Conservation (phyloP, 2,329 filamentous ascomycete genomes). For the Nothophoma quercina region DNA sequence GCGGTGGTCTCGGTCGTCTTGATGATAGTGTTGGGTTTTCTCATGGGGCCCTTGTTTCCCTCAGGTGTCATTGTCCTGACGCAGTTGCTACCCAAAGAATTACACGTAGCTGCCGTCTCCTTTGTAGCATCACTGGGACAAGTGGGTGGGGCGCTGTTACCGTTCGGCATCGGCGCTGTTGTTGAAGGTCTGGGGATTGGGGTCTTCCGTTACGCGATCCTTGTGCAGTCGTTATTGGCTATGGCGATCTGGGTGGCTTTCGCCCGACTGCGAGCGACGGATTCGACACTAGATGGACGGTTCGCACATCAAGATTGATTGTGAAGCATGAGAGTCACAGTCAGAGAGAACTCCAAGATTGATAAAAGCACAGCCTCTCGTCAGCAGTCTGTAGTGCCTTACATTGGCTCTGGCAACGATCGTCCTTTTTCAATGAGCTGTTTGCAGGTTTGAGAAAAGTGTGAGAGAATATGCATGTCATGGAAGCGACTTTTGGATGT, state of each 20-base stretch:
- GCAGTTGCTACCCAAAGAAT: constrained; percentile 46
- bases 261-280: constrained; percentile 9
- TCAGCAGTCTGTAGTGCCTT: too few relatives aligned
- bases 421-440: too few relatives aligned
- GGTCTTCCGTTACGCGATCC: constrained; percentile 46
- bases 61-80: constrained; percentile 52
- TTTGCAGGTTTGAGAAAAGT: too few relatives aligned
- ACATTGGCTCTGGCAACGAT: too few relatives aligned
- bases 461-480: too few relatives aligned
- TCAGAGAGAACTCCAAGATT: too few relatives aligned
- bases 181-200: constrained; percentile 50
- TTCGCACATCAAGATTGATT: too few relatives aligned
- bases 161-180: constrained; percentile 54
- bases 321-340: too few relatives aligned
- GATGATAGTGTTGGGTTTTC: constrained; percentile 49
- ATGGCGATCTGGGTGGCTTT: constrained; percentile 36
- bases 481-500: too few relatives aligned
- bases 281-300: not conserved
- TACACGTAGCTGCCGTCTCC: constrained; percentile 55
- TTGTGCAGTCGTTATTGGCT: constrained; percentile 30
- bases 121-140: constrained; percentile 56
- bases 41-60: constrained; percentile 54
- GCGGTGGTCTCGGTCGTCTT: constrained; percentile 38
- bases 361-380: too few relatives aligned
- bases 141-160: constrained; percentile 54